Base-by-base conservation (phyloP, 257 asterid species). In the Thymus quinquecostatus region DNA sequence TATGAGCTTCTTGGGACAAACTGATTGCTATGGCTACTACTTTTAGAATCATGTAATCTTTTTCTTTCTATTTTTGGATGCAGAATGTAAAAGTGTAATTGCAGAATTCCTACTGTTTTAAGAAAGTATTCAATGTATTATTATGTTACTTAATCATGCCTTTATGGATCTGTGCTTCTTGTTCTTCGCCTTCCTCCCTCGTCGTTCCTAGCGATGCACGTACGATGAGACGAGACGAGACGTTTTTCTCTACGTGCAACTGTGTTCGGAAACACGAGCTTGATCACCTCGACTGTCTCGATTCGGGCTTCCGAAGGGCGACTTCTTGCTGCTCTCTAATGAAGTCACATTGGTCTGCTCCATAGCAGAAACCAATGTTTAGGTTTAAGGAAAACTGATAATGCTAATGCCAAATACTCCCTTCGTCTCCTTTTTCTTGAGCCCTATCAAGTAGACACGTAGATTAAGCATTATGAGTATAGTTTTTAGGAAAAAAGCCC, bases 241-340 rank as follows among this genome's bases (percentile, higher is more conserved):
- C 4, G 38, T 34, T 34, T 21, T 34, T 34, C 38, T 34, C 7
- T 38, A 38, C 41, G 41, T 38, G 41, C 41, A 38, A 38, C 3
- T 4, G 2, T 38, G 41, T 4, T 38, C 8, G 6, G 7, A 38
- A 38, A 4, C 41, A 38, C 41, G 41, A 38, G 41, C 41, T 38
- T 4, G 41, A 38, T 38, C 7, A 38, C 8, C 95, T 85, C 87
- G 5, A 81, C 71, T 83, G 81, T 83, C 83, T 76, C 87, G 32
- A 90, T 78, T 47, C 85, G 75, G 79, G 88, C 86, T 83, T 88
- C 97, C 97, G 47, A 86, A 66, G 41, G 89, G 69, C 50, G 94
- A 96, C 82, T 77, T 90, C 84, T 90, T 83, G 85, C 80, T 83
- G 80, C 88, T 88, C 59, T 92, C 95, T 95, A 96, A 90, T 48